Conservation (phyloP, 176 grass and related monocot species). For the Oryza australiensis region DNA sequence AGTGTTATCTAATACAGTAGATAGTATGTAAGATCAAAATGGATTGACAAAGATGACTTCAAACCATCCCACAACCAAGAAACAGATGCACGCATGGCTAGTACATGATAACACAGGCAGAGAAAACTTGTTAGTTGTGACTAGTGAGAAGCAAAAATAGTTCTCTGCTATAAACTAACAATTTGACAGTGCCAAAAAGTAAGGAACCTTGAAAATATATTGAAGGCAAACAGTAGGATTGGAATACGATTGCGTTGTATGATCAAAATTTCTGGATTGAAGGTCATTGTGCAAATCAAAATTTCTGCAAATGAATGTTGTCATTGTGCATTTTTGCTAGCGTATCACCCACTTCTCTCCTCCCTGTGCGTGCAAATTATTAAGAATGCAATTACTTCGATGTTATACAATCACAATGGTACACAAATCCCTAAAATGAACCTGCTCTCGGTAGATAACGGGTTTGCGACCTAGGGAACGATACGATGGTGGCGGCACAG, state of each 20-base stretch:
- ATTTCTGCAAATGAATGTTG: neutral
- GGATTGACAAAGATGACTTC: neutral
- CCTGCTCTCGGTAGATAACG: too few species aligned
- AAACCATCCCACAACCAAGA: neutral
- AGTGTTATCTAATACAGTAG: neutral
- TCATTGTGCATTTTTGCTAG: neutral
- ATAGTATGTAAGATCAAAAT: neutral
- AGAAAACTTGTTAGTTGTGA: neutral
- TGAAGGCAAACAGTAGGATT: neutral
- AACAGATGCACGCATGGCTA: neutral
- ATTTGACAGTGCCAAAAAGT: neutral
- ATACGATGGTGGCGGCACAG: too few species aligned
- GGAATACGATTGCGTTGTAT: neutral
- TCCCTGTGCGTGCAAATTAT: neutral
- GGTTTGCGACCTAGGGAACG: too few species aligned
- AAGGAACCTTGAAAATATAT: neutral
- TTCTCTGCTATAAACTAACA: neutral
- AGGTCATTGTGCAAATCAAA: neutral
- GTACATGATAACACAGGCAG: too few species aligned
- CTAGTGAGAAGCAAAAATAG: neutral
- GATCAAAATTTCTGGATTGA: neutral
- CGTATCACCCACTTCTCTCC: neutral
- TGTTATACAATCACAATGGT: too few species aligned
- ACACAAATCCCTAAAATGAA: too few species aligned
- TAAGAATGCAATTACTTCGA: too few species aligned